These are phyloP conservation scores for Phylloporus scabripes DNA, from an alignment of 768 basidiomycete species.

Conservation along the genomic window DNA sequence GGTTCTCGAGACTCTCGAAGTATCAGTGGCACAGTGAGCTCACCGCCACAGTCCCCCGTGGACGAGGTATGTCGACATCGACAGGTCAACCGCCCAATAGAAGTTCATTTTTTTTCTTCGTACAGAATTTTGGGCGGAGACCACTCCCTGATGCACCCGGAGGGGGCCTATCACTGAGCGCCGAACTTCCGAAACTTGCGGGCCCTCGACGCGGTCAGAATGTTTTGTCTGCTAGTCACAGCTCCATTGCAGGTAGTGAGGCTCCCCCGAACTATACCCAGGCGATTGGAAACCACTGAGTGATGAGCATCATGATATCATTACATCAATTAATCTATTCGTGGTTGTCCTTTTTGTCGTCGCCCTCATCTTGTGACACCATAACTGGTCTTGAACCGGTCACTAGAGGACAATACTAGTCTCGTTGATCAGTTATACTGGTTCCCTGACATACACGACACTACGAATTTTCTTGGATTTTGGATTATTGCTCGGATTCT, in stretches of 20 bases:
- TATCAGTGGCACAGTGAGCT: slow-evolving; percentile 3
- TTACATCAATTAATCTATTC: too few relatives aligned
- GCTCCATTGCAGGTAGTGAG: slow-evolving; percentile 16
- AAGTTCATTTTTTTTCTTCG: background rate
- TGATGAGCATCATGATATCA: background rate
- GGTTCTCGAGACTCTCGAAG: slow-evolving; percentile 12
- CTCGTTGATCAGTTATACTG: too few relatives aligned
- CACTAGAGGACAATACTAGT: too few relatives aligned
- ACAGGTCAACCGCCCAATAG: background rate
- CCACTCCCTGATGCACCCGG: slow-evolving; percentile 24
- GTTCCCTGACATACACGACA: background rate
- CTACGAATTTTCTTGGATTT: background rate
- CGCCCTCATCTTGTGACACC: too few relatives aligned
- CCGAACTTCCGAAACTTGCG: slow-evolving; percentile 14
- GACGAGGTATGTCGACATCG: slow-evolving; percentile 16
- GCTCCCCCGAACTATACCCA: slow-evolving; percentile 23
- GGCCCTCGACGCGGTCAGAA: slow-evolving; percentile 3
- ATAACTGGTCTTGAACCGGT: too few relatives aligned
- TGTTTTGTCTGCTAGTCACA: background rate
- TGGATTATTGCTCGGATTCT: too few relatives aligned
- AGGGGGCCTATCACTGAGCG: slow-evolving; percentile 9
- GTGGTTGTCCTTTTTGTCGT: background rate
- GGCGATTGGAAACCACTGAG: slow-evolving; percentile 4
- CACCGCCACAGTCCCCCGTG: background rate
- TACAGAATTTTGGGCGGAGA: slow-evolving; percentile 9